Base-by-base conservation (phyloP, 257 asterid genomes). In the Ocimum tenuiflorum region DNA sequence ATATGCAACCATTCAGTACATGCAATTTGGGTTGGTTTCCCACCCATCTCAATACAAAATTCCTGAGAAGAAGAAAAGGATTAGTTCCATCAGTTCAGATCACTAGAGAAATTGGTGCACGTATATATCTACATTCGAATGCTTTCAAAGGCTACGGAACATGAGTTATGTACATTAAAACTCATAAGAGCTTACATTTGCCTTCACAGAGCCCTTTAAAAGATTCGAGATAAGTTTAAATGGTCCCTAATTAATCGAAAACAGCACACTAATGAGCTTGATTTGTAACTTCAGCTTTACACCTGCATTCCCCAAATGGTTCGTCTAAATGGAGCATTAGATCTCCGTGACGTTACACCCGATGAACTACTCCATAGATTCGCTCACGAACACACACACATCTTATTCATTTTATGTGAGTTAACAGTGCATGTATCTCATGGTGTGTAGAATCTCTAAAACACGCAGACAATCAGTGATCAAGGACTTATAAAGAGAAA, bases 21-120 rank as follows among this genome's bases (percentile, higher is more conserved):
- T 60, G 54, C 35, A 41, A 70, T 50, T 38, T 60, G 62, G 12
- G 17, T 61, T 27, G 57, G 50, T 61, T 39, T 43, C 5, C 43
- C 11, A 6, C 58, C 50, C 69, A 42, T 53, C 24, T 13, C 47
- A 22, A 33, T 4, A 18, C 42, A 24, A 38, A 23, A 35, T 35
- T 17, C 19, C 43, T 42, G 8, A 14, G 47, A 4, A 2, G 13
- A 15, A 15, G 24, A 41, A 5, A 13, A 8, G 24, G 51, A 42
- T 43, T 7, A 45, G 57, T 31, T 31, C 4, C 24, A 47, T 23
- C 19, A 60, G 17, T 31, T 38, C 23, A 8, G 19, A 53, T 53
- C 20, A 20, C 7, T 17, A 11, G 41, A 43, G 50, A 52, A 39
- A 63, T 17, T 39, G 55, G 31, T 27, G 3, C 31, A 4, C n/a